Evolutionary conservation across 2,329 filamentous ascomycete genomes (phyloP), one percentile per base, ranked within the genome.

Genomic region (Diplodia sapinea): DNA sequence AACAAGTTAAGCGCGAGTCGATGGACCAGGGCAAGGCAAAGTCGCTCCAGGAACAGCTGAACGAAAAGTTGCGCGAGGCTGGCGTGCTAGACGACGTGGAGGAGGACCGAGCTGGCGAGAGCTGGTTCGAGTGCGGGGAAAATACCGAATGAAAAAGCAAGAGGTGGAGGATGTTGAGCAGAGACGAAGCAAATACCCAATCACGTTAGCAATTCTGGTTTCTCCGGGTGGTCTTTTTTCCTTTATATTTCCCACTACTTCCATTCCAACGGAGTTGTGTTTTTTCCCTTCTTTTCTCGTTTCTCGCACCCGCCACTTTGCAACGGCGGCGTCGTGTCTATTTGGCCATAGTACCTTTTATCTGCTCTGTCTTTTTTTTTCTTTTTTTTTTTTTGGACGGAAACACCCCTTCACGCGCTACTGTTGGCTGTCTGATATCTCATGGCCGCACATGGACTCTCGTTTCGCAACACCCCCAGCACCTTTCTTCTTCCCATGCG

Each of bases 151-250:
- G 64, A 56, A 66, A 62, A 63, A 62, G 57, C 17, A 62, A 52
- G 31, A n/a, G n/a, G 43, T 17, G 33, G 47, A 40, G 59, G 59
- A 51, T 38, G 59, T 66, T 52, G 54, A 57, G 43, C 29, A 66
- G 43, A 33, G 64, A 66, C 23, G 64, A 66, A 54, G 52, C 52
- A 67, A 64, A 67, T 67, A 67, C 65, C 65, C 65, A 51, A 67
- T 61, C 31, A 67, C 36, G 47, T 59, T 67, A 52, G 49, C 49
- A 61, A 56, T 50, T 26, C 43, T 31, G 54, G 52, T 67, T 40
- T 47, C 55, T 61, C 49, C 47, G 40, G 33, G 23, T 50, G 43
- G 65, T 62, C 29, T 43, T 36, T 67, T 52, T 57, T 23, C 31
- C 33, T 52, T 64, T 20, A 9, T 20, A 9, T 47, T 47, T 20